A percentile compares a stretch with the other conserved stretches of the same genome.
Conservation (phyloP, 2,329 filamentous ascomycete species). For the Knufia fluminis region DNA sequence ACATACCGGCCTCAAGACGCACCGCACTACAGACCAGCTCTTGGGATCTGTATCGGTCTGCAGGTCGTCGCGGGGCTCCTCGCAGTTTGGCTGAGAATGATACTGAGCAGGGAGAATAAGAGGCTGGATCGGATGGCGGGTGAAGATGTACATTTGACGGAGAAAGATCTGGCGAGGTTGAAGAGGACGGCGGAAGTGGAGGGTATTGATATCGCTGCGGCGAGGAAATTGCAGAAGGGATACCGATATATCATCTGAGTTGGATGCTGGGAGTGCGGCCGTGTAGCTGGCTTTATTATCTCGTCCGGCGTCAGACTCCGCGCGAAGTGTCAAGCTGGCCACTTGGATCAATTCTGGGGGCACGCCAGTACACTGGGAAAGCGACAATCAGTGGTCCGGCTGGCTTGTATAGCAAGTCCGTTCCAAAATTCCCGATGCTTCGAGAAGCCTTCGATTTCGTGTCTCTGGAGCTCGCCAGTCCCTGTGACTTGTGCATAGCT, state of each 20-base stretch:
- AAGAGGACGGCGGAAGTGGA: constrained; percentile 44
- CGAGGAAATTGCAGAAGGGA: constrained; percentile 43
- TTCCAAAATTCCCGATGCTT: too few relatives aligned
- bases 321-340: too few relatives aligned
- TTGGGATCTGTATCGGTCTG: constrained; percentile 35
- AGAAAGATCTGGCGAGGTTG: constrained; percentile 38
- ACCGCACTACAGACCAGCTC: constrained; percentile 33
- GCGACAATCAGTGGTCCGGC: too few relatives aligned
- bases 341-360: too few relatives aligned
- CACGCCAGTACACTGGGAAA: too few relatives aligned
- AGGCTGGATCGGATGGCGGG: constrained; percentile 42
- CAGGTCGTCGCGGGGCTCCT: constrained; percentile 29
- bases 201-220: constrained; percentile 40
- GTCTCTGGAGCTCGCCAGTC: too few relatives aligned
- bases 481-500: too few relatives aligned
- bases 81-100: constrained; percentile 30
- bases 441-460: too few relatives aligned
- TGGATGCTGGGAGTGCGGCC: too few relatives aligned
- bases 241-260: constrained; percentile 42
- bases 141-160: constrained; percentile 35
- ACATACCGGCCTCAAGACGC: constrained; percentile 35
- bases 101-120: constrained; percentile 39
- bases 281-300: too few relatives aligned
- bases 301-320: too few relatives aligned
- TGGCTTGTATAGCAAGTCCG: too few relatives aligned